Evolutionary conservation across 441 rosid species (phyloP).

Genomic region (Heliophila coronopifolia): DNA sequence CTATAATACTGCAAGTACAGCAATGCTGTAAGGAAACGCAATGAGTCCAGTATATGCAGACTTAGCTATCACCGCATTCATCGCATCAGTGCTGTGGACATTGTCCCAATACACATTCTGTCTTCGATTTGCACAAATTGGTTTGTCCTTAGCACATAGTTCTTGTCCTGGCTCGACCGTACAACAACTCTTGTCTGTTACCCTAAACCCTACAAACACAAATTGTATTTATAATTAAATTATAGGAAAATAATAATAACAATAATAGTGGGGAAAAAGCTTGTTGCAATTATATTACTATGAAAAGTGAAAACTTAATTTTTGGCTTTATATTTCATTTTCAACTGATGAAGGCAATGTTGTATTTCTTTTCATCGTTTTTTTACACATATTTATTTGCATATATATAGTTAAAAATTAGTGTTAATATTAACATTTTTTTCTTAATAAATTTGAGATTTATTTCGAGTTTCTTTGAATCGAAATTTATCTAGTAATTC

Average conservation of each 20-base stretch:
- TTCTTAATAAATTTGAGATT: no score
- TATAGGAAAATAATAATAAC: background rate
- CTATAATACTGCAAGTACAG: constrained; percentile 9
- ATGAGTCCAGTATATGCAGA: constrained; percentile 22
- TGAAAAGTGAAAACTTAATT: no score
- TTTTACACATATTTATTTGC: no score
- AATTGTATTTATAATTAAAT: background rate
- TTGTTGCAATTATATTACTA: background rate
- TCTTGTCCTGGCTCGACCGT: constrained; percentile 24
- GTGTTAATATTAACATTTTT: no score
- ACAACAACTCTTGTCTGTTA: constrained; percentile 37
- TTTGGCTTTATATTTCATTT: no score
- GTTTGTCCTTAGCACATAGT: constrained; percentile 26
- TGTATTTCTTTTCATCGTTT: no score
- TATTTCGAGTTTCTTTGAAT: no score
- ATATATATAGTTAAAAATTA: no score
- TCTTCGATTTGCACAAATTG: constrained; percentile 31
- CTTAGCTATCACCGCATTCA: constrained; percentile 24
- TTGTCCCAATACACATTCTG: constrained; percentile 45
- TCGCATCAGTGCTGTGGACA: constrained; percentile 48
- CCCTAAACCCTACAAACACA: constrained; percentile 42
- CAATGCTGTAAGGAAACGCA: constrained; percentile 30
- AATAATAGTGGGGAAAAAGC: no score
- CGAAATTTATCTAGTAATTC: no score
- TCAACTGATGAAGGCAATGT: no score